A percentile compares a stretch with the other conserved stretches of the same genome.
These are phyloP conservation scores for Lactarius pseudohatsudake DNA, from an alignment of 768 basidiomycete species.

Conservation along the genomic window DNA sequence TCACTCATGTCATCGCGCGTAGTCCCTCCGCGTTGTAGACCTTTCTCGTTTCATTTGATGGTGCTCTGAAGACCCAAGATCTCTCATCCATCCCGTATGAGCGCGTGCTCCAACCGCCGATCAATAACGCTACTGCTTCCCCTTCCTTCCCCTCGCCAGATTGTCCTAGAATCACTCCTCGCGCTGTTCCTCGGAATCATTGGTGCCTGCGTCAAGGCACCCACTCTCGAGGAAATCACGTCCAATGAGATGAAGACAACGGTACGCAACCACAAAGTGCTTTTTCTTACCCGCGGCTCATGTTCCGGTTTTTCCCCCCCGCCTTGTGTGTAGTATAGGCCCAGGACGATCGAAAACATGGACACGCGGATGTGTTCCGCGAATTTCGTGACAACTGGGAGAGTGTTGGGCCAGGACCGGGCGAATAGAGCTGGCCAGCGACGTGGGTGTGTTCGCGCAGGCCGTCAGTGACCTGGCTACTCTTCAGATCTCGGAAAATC, in stretches of 20 bases:
- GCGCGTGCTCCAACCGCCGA: conserved; percentile 24
- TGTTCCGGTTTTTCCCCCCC: not conserved
- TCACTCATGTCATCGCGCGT: conserved; percentile 4
- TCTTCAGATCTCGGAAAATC: conserved; percentile 73
- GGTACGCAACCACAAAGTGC: conserved; percentile 46
- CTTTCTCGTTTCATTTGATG: conserved; percentile 62
- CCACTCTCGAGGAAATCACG: conserved; percentile 73
- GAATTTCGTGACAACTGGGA: conserved; percentile 27
- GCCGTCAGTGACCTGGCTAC: conserved; percentile 65
- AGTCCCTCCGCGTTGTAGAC: conserved; percentile 43
- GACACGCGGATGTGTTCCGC: conserved; percentile 29
- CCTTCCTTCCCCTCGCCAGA: conserved; percentile 41
- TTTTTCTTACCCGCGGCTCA: not conserved
- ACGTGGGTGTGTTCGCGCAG: conserved; percentile 79
- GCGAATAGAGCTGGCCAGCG: conserved; percentile 59
- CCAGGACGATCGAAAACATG: conserved; percentile 27
- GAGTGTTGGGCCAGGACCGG: conserved; percentile 14
- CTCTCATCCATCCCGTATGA: conserved; percentile 57
- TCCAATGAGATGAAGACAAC: conserved; percentile 84
- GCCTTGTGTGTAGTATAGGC: not conserved
- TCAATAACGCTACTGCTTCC: not conserved
- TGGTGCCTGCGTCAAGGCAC: conserved; percentile 67
- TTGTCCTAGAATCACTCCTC: conserved; percentile 62
- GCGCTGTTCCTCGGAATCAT: conserved; percentile 67
- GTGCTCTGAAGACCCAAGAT: conserved; percentile 71